Base-by-base conservation (phyloP, 2,329 filamentous ascomycete species). In the Hortaea werneckii region DNA sequence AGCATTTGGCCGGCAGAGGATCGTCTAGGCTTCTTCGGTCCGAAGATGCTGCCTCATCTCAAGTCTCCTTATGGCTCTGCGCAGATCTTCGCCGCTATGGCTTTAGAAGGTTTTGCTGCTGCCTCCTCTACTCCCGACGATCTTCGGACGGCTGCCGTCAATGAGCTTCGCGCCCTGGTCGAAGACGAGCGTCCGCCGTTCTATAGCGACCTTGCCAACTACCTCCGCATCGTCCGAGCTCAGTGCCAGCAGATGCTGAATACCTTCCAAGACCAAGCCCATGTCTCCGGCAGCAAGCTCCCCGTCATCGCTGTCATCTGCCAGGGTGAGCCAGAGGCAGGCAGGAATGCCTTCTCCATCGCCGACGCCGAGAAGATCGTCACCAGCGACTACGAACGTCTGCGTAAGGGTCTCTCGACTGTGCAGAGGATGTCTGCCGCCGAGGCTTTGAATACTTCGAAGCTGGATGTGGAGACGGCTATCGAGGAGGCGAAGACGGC, bases 181-280 rank as follows among this genome's bases (percentile, higher is more conserved):
- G 89, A 95, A 58, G 76, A 75, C 7, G 87, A 94, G 40, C 80
- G 87, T 26, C 90, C 90, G 13, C 65, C 76, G 6, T 85, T 84
- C 61, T 98, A 98, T 64, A 79, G 85, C 50, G 92, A 98, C 64
- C 78, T 98, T 34, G 85, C 92, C 40, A 92, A 84, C 64, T 94
- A 86, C 60, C 78, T 95, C 29, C 87, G 94, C 61, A 82, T 94
- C 42, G 87, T 88, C 11, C 81, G 92, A 50, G 87, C 89, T 1
- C 90, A 95, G 62, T 96, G 90, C 57, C 84, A 90, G 56, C 87
- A 92, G 50, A 72, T 98, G 26, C 72, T 96, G 49, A 88, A 90
- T 61, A 79, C 92, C 43, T 98, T 98, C 76, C 80, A 88, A 56
- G 90, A 96, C 55, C 82, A 88, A 58, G 88, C 86, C 34, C 89